These are phyloP conservation scores for Dryas octopetala DNA, from an alignment of 306 rosid species.

Conservation along the genomic window DNA sequence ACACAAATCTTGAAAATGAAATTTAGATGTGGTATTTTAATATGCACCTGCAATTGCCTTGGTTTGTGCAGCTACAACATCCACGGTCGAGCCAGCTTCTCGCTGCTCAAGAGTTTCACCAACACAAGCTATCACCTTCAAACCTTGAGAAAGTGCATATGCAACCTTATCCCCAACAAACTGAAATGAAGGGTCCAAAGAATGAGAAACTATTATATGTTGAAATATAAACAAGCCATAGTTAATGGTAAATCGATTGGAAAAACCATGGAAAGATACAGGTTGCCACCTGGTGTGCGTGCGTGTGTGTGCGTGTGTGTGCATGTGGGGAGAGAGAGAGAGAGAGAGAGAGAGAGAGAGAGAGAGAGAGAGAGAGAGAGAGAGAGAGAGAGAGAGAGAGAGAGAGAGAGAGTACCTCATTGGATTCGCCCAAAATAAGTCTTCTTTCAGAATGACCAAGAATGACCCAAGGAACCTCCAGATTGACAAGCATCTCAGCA, in stretches of 20 bases:
- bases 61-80: conserved; percentile 81
- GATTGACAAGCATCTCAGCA: conserved; percentile 80
- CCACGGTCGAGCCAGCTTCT: conserved; percentile 60
- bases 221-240: not conserved
- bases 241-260: not conserved
- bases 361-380: not conserved
- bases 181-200: conserved; percentile 33
- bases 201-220: not conserved
- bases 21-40: not conserved
- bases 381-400: not conserved
- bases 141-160: conserved; percentile 70
- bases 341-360: not conserved
- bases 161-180: conserved; percentile 83
- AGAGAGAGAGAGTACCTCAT: conserved; percentile 48
- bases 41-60: conserved; percentile 76
- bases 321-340: no score
- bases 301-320: no score
- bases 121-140: conserved; percentile 87
- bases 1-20: conserved; percentile 3
- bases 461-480: conserved; percentile 77
- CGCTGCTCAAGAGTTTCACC: conserved; percentile 93
- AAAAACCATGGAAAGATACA: not conserved
- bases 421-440: conserved; percentile 61
- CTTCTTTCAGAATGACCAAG: conserved; percentile 85
- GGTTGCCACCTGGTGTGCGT: not conserved